phyloP scores from a whole-genome alignment of 352 stramenopile species.

The Globisporangium solare region DNA sequence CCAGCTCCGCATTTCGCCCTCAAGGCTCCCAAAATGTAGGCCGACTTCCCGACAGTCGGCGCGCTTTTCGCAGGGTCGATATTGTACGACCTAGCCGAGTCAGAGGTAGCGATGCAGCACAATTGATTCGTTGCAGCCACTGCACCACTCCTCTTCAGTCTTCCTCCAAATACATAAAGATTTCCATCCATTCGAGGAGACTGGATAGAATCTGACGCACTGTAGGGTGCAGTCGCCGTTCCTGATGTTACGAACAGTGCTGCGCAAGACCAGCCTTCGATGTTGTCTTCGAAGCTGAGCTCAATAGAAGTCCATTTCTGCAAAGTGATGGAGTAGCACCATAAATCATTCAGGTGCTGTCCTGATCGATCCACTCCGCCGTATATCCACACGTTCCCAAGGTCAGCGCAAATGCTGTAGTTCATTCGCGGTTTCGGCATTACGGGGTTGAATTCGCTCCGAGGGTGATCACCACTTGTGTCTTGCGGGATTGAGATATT shows the following conservation, averaged over 20 bases:
- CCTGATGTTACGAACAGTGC: conserved; percentile 42
- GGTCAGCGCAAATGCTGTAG: conserved; percentile 74
- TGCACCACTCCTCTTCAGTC: conserved; percentile 23
- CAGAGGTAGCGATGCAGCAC: conserved; percentile 31
- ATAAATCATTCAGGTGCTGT: conserved; percentile 58
- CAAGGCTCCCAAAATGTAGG: conserved; percentile 42
- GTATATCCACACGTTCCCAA: conserved; percentile 82
- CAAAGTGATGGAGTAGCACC: conserved; percentile 66
- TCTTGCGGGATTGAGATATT: conserved; percentile 44
- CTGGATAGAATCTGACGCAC: conserved; percentile 23
- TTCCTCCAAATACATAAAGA: conserved; percentile 45
- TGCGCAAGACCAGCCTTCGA: conserved; percentile 44
- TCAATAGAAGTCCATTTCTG: conserved; percentile 66
- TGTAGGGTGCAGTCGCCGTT: conserved; percentile 42
- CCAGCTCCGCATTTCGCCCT: conserved; percentile 34
- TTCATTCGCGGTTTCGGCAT: conserved; percentile 48
- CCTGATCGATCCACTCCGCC: conserved; percentile 50
- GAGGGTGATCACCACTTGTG: conserved; percentile 9
- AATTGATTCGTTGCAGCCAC: conserved; percentile 12
- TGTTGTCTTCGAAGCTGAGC: conserved; percentile 31
- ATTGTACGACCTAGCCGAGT: conserved; percentile 33
- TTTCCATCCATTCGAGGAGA: conserved; percentile 16
- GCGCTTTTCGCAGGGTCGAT: conserved; percentile 45
- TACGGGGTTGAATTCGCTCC: conserved; percentile 37
- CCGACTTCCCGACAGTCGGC: conserved; percentile 49